These are phyloP conservation scores for Chaetomium tenue DNA, from an alignment of 495 filamentous ascomycete genomes.

Conservation along the genomic window DNA sequence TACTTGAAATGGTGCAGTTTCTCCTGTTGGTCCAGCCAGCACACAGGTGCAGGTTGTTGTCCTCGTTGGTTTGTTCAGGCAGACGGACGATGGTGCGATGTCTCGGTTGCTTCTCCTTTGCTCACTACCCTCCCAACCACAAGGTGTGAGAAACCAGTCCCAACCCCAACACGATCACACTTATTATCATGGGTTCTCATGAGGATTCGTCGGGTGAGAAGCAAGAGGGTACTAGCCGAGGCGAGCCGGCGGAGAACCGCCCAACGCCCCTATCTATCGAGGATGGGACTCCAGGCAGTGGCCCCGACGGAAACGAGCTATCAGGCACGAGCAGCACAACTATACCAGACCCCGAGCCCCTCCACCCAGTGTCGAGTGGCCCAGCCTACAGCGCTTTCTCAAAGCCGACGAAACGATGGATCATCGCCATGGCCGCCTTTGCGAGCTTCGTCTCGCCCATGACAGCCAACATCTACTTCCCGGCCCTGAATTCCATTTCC, in stretches of 20 bases:
- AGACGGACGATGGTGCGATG: neutral
- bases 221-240: neutral
- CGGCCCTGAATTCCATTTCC: constrained; percentile 60
- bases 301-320: neutral
- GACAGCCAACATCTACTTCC: constrained; percentile 79
- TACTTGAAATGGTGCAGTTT: neutral
- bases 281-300: neutral
- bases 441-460: constrained; percentile 70
- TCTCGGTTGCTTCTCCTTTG: neutral
- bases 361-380: constrained; percentile 40
- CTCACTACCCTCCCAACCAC: neutral
- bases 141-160: neutral
- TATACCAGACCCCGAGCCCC: constrained; percentile 26
- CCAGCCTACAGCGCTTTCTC: constrained; percentile 59
- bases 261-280: neutral
- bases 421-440: constrained; percentile 64
- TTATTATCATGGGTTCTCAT: neutral
- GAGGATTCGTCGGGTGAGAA: neutral
- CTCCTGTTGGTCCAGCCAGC: neutral
- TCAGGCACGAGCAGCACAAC: constrained; percentile 2
- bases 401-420: constrained; percentile 54
- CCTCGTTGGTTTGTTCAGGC: neutral
- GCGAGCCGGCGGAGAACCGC: neutral
- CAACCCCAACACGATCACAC: too few relatives aligned
- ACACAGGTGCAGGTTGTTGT: neutral